Percentiles rank a stretch among this genome's conserved stretches.
Evolutionary conservation across 2,329 filamentous ascomycete species (phyloP).

Genomic region (Talaromyces sp.): DNA sequence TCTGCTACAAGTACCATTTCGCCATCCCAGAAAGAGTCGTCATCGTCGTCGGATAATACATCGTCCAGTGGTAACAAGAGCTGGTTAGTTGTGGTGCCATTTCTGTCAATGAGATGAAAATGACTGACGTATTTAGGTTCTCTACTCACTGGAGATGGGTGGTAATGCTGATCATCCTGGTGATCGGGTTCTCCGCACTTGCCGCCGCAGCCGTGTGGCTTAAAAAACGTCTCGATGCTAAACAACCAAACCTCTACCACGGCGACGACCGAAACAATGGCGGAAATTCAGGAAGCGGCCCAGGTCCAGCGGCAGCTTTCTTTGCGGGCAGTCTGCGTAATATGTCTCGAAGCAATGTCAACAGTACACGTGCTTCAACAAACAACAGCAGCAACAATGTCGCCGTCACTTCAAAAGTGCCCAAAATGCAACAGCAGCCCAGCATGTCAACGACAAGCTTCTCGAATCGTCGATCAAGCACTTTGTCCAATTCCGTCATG

Average conservation of each 20-base stretch:
- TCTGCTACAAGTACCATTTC: neutral
- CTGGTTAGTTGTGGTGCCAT: constrained; percentile 7
- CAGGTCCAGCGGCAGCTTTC: constrained; percentile 24
- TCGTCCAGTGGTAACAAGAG: constrained; percentile 2
- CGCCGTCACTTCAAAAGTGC: neutral
- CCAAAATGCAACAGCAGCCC: constrained; percentile 9
- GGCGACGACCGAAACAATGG: constrained; percentile 21
- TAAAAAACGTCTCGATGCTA: constrained; percentile 69
- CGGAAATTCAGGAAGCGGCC: neutral
- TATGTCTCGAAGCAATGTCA: constrained; percentile 14
- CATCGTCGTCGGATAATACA: neutral
- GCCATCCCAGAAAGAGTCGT: neutral
- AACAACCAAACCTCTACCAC: constrained; percentile 40
- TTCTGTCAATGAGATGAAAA: neutral
- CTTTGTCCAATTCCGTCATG: neutral
- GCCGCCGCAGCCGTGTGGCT: constrained; percentile 67
- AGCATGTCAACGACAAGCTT: constrained; percentile 16
- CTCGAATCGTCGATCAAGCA: constrained; percentile 10
- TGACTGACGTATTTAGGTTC: constrained; percentile 50
- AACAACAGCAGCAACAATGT: constrained; percentile 14
- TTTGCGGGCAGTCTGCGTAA: constrained; percentile 21
- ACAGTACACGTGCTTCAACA: constrained; percentile 7
- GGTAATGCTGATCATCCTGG: constrained; percentile 71
- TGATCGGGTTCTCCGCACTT: constrained; percentile 63
- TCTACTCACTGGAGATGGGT: constrained; percentile 74